Percentiles rank a stretch among this genome's conserved stretches.
These are phyloP conservation scores for Gorgonomyces haynaldii DNA, from an alignment of 192 early-diverging fungal genomes.

Conservation along the genomic window DNA sequence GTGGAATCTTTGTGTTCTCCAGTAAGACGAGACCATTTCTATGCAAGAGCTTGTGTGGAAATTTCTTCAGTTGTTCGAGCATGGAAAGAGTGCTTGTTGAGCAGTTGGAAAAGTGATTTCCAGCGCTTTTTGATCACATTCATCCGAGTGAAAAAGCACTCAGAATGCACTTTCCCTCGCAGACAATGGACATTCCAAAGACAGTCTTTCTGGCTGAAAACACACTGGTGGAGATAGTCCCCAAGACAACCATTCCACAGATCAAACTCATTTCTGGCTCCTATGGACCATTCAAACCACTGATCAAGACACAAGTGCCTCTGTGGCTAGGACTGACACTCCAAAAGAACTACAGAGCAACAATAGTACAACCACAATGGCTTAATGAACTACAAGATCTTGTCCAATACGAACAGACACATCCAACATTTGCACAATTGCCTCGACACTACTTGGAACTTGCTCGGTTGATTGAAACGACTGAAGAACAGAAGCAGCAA, in stretches of 20 bases:
- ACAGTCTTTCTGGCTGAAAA: constrained; percentile 78
- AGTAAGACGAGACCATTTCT: no score
- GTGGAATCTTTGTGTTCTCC: no score
- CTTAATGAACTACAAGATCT: constrained; percentile 51
- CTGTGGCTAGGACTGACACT: constrained; percentile 81
- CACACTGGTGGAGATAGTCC: constrained; percentile 62
- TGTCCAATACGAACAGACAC: constrained; percentile 55
- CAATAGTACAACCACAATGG: constrained; percentile 70
- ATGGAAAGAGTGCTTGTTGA: no score
- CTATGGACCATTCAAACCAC: constrained; percentile 68
- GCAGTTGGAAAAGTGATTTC: no score
- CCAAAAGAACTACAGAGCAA: constrained; percentile 70
- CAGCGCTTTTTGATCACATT: no score
- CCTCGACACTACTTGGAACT: constrained; percentile 76
- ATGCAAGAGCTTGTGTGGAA: no score
- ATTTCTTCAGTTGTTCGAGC: no score
- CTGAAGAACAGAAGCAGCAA: no score
- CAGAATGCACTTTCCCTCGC: no score
- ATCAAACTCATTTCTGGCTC: constrained; percentile 62
- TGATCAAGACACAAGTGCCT: constrained; percentile 58
- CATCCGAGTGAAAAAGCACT: no score
- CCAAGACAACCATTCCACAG: constrained; percentile 52
- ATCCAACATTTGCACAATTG: constrained; percentile 49
- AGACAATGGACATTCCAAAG: constrained; percentile 48
- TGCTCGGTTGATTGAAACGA: no score